Base-by-base conservation (phyloP, 495 filamentous ascomycete genomes). In the Parathielavia appendiculata region DNA sequence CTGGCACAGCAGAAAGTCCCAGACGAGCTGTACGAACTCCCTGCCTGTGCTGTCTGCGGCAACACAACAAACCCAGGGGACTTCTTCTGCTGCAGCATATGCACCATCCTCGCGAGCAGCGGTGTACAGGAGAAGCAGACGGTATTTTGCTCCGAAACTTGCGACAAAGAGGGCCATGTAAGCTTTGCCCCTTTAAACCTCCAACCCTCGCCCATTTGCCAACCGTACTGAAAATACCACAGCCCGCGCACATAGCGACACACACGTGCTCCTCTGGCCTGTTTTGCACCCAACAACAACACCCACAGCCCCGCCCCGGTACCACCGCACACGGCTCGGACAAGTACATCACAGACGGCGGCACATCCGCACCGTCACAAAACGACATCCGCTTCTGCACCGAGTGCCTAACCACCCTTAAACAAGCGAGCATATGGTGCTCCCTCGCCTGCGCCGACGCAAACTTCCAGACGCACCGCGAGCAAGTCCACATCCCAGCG, bases 131-230 rank as follows among this genome's bases (percentile, higher is more conserved):
- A 66, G 9, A 51, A 54, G 44, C 62, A 45, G 47, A 66, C 65
- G 1, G 64, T 76, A 35, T 82, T 75, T 58, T 82, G 79, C 66
- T 76, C 73, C 7, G 60, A 66, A 16, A 65, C 69, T 20, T 78
- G 77, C 63, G 65, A 71, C 22, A 56, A 71, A 23, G 63, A 72
- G 35, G 71, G 72, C 54, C 71, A 74, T 56, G 75, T 79, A 68
- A 67, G 74, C 48, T 40, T 13, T n/a, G 30, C 8, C 32, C 5
- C 48, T 26, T 17, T 19, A n/a, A 17, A 35, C 8, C 38, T 30
- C 36, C 36, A 32, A 39, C 12, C 35, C 44, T 30, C 46, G n/a
- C n/a, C 23, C 2, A 49, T 26, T 32, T 9, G 34, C 23, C 13
- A 30, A 49, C 23, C 35, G 9, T 20, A 23, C 19, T 40, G 10